Percentiles rank a stretch among this genome's conserved stretches.
phyloP scores from a whole-genome alignment of 129 eudicot genomes.

The Ambrosia artemisiifolia region DNA sequence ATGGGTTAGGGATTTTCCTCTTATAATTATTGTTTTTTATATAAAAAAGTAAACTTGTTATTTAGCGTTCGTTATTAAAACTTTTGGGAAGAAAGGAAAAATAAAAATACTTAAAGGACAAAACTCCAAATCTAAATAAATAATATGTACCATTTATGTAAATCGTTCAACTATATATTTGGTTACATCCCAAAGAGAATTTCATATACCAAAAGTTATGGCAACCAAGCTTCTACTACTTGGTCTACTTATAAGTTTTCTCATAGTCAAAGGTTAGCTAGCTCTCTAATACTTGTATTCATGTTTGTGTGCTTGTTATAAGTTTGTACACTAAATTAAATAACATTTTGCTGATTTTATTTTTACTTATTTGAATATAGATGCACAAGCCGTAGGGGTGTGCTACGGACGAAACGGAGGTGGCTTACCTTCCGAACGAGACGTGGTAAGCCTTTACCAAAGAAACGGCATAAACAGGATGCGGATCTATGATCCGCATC shows the following conservation, averaged over 20 bases:
- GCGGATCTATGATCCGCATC: conserved; percentile 36
- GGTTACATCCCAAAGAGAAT: not conserved
- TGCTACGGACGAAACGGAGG: conserved; percentile 30
- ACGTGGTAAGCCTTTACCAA: conserved; percentile 29
- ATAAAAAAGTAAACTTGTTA: too few species aligned
- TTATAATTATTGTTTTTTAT: too few species aligned
- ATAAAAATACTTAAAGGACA: not conserved
- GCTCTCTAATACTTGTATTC: not conserved
- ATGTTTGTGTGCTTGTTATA: too few species aligned
- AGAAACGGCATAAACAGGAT: conserved; percentile 21
- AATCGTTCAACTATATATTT: conserved; percentile 11
- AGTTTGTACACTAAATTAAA: not conserved
- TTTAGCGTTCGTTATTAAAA: too few species aligned
- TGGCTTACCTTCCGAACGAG: conserved; percentile 34
- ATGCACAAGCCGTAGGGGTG: conserved; percentile 34
- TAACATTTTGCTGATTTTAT: not conserved
- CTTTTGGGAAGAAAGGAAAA: not conserved
- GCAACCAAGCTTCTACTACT: conserved; percentile 16
- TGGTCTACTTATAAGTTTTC: conserved; percentile 3
- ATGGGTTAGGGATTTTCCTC: too few species aligned
- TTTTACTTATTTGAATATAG: conserved; percentile 9
- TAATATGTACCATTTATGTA: not conserved
- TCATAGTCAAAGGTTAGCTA: conserved; percentile 23
- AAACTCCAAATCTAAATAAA: not conserved
- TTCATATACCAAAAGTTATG: conserved; percentile 20